These are phyloP conservation scores for Xerocomus nothofagi DNA, from an alignment of 1,284 basidiomycete species.

Conservation along the genomic window DNA sequence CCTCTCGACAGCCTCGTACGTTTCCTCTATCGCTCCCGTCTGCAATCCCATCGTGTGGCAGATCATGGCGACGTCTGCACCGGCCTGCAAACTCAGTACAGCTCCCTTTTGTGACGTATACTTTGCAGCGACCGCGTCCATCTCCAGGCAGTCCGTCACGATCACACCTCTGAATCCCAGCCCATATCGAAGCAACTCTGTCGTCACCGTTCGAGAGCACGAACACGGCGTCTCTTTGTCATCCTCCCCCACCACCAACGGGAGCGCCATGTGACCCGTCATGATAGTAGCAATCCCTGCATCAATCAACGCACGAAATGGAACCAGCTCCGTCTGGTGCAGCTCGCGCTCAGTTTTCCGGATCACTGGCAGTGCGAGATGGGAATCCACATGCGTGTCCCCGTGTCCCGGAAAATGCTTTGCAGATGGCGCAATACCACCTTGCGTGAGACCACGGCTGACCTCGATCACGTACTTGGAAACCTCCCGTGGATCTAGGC, in stretches of 20 bases:
- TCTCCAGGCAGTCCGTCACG: slow-evolving; percentile 70
- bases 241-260: slow-evolving; percentile 47
- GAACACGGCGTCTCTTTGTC: slow-evolving; percentile 54
- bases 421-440: slow-evolving; percentile 55
- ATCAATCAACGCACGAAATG: slow-evolving; percentile 50
- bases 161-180: slow-evolving; percentile 55
- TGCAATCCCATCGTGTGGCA: slow-evolving; percentile 62
- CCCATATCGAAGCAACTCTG: slow-evolving; percentile 48
- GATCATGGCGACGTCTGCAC: slow-evolving; percentile 69
- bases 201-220: slow-evolving; percentile 53
- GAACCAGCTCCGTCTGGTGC: slow-evolving; percentile 51
- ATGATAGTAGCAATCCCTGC: slow-evolving; percentile 55
- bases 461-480: slow-evolving; percentile 49
- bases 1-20: slow-evolving; percentile 47
- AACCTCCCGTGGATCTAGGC: slow-evolving; percentile 53
- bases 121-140: slow-evolving; percentile 62
- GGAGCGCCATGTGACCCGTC: slow-evolving; percentile 72
- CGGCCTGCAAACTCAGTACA: slow-evolving; percentile 54
- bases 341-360: slow-evolving; percentile 47
- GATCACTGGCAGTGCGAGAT: slow-evolving; percentile 64
- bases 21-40: slow-evolving; percentile 49
- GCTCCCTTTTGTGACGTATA: slow-evolving; percentile 56
- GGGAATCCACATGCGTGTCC: slow-evolving; percentile 69
- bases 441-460: slow-evolving; percentile 45
- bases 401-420: slow-evolving; percentile 78